Base-by-base conservation (phyloP, 306 rosid genomes). In the Hippophae rhamnoides region DNA sequence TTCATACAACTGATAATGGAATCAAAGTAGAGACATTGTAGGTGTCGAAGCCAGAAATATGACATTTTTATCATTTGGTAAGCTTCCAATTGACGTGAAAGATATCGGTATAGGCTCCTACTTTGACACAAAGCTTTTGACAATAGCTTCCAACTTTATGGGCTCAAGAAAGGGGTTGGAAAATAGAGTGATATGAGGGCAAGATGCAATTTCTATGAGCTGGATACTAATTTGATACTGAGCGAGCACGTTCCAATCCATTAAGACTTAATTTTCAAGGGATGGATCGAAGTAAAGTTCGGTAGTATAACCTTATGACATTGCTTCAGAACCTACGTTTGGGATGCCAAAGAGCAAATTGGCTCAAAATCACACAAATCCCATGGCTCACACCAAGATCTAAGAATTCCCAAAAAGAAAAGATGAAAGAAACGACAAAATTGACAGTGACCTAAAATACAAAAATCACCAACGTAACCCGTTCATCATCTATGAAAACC, bases 201-300 rank as follows among this genome's bases (percentile, higher is more conserved):
- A 95, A 0, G 97, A 93, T 38, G 79, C 94, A 48, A 86, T 88
- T 65, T 89, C 94, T 58, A 93, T 93, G 41, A 93, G 81, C 18
- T 82, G 82, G 1, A 95, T 88, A 54, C 89, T 93, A 64, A 93
- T 93, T 62, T 88, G 95, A 6, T 97, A 78, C 9, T 97, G 82
- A 1, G 97, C 97, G 0, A 93, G 75, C 1, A 89, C 94, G 70
- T 93, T 93, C 99, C 99, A 93, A 8, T 97, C 90, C 67, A 88
- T 93, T 52, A 93, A 65, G 46, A 93, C 95, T 70, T 93, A 97
- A 47, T 93, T 93, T 65, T 93, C 97, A 13, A 88, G 81, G 0
- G 97, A 95, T 0, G 97, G 99, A 57, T 93, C 97, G 70, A 88
- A 77, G 81, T 88, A 88, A 7, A 93, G 90, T 81, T 93, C 97